Conservation (phyloP, 1,139 yeast genomes). For the Kurtzmaniella natalensis region DNA sequence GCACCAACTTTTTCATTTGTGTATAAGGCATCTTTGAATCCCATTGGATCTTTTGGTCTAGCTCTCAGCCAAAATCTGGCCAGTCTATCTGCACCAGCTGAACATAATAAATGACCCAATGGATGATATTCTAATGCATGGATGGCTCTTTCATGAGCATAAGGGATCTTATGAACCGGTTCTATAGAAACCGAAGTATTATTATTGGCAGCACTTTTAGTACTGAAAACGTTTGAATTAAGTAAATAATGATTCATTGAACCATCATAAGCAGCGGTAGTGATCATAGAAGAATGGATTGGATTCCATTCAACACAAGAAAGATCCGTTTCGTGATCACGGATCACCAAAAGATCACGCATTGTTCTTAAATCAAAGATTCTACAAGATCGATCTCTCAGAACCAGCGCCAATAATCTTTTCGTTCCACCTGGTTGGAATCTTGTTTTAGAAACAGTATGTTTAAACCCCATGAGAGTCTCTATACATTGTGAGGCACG, state of each 20-base stretch:
- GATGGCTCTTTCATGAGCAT: constrained; percentile 91
- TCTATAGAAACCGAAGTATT: constrained; percentile 28
- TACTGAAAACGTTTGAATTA: constrained; percentile 46
- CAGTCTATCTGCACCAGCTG: constrained; percentile 91
- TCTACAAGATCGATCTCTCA: constrained; percentile 84
- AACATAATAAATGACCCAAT: constrained; percentile 81
- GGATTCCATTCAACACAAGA: constrained; percentile 94
- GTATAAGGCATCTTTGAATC: constrained; percentile 72
- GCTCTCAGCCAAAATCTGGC: constrained; percentile 96
- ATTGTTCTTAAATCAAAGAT: constrained; percentile 82
- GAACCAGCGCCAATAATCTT: constrained; percentile 76
- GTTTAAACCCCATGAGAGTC: constrained; percentile 88
- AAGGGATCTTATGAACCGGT: constrained; percentile 68
- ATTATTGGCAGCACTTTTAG: constrained; percentile 14
- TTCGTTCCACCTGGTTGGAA: constrained; percentile 73
- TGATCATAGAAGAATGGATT: constrained; percentile 68
- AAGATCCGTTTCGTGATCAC: constrained; percentile 82
- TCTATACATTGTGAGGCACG: constrained; percentile 67
- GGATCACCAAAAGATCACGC: constrained; percentile 69
- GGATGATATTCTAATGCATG: constrained; percentile 92
- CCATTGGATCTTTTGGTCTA: constrained; percentile 82
- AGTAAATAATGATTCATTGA: constrained; percentile 74
- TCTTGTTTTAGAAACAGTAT: constrained; percentile 78
- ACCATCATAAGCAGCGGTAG: constrained; percentile 91
- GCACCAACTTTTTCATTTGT: constrained; percentile 69